phyloP scores from a whole-genome alignment of 352 stramenopile genomes.

The Blastocystis sp. region DNA sequence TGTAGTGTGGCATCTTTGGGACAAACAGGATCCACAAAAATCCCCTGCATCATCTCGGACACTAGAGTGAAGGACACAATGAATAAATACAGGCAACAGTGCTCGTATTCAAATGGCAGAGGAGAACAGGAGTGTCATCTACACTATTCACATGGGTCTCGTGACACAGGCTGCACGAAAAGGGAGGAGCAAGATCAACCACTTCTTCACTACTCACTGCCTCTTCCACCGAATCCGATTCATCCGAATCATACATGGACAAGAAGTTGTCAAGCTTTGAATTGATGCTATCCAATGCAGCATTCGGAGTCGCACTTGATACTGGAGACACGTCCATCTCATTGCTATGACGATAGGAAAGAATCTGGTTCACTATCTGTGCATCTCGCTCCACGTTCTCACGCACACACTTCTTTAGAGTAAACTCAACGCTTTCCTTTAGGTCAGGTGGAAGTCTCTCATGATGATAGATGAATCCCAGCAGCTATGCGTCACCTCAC shows the following conservation, averaged over 20 bases:
- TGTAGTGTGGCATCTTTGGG: background rate
- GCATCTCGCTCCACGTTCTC: background rate
- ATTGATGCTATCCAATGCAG: background rate
- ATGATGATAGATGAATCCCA: background rate
- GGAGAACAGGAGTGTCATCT: background rate
- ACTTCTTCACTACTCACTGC: background rate
- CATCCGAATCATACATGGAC: background rate
- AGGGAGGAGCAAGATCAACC: background rate
- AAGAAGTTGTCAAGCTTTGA: conserved; percentile 11
- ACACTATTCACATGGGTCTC: background rate
- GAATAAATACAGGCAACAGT: background rate
- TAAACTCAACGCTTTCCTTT: background rate
- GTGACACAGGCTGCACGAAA: background rate
- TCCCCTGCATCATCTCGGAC: background rate
- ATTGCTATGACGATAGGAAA: background rate
- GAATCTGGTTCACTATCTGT: background rate
- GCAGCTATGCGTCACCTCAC: background rate
- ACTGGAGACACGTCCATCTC: background rate
- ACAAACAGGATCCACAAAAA: background rate
- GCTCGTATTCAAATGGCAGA: background rate
- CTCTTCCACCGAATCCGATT: background rate
- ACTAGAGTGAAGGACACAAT: background rate
- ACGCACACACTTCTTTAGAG: background rate
- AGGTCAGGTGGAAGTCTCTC: background rate
- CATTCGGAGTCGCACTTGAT: background rate